Evolutionary conservation across 2,329 filamentous ascomycete genomes (phyloP).

Genomic region (Talaromyces sp.): DNA sequence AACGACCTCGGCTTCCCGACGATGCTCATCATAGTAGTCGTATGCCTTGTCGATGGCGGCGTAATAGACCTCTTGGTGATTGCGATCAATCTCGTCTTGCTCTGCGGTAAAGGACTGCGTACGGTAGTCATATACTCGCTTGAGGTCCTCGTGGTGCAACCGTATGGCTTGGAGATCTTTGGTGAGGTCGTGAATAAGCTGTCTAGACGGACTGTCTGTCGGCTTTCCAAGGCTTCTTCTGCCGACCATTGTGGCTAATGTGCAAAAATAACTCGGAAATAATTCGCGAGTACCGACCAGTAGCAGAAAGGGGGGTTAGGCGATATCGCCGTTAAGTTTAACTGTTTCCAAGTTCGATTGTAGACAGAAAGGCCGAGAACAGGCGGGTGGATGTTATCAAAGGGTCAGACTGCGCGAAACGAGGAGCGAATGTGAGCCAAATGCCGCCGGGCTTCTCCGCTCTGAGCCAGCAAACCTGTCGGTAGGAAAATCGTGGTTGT

Average conservation of each 20-base stretch:
- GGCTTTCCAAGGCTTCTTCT: slow-evolving; percentile 12
- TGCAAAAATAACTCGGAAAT: not conserved
- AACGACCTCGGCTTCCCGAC: slow-evolving; percentile 50
- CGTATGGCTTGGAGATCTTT: slow-evolving; percentile 38
- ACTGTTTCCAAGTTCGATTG: not conserved
- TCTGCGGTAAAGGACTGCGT: slow-evolving; percentile 49
- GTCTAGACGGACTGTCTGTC: slow-evolving; percentile 36
- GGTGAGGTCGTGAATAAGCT: slow-evolving; percentile 37
- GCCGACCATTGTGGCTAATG: slow-evolving; percentile 4
- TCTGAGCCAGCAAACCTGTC: not conserved
- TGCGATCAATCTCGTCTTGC: slow-evolving; percentile 59
- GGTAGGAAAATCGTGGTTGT: not conserved
- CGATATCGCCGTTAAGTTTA: not conserved
- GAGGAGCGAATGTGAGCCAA: not conserved
- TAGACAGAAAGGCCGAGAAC: not conserved
- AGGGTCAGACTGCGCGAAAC: not conserved
- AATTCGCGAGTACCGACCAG: not conserved
- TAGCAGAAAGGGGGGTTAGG: not conserved
- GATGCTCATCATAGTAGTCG: slow-evolving; percentile 62
- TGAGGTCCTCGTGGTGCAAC: slow-evolving; percentile 39
- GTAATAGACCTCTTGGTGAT: slow-evolving; percentile 60
- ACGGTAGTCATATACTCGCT: slow-evolving; percentile 40
- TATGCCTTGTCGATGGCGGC: slow-evolving; percentile 64
- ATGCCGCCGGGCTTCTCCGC: not conserved
- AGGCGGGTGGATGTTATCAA: not conserved